phyloP scores from a whole-genome alignment of 176 grass and related monocot species.

The Oryza nivara region DNA sequence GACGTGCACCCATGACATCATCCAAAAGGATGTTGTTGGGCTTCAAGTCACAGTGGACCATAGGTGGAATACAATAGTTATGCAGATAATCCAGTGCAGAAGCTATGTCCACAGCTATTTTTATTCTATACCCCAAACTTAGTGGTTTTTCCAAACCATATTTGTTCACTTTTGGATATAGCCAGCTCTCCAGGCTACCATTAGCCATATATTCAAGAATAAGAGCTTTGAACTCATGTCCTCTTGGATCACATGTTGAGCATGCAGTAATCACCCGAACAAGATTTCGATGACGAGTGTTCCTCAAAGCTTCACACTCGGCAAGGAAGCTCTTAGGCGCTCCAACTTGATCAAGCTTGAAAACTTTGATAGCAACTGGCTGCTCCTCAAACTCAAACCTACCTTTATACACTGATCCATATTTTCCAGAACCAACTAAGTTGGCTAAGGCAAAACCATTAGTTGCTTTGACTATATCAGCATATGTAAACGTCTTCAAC shows the following conservation, averaged over 20 bases:
- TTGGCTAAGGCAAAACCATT: slow-evolving; percentile 28
- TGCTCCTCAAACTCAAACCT: background rate
- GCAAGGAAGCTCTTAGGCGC: slow-evolving; percentile 25
- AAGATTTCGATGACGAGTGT: slow-evolving; percentile 49
- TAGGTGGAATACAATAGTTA: slow-evolving; percentile 7
- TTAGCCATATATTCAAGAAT: slow-evolving; percentile 46
- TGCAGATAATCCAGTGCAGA: slow-evolving; percentile 49
- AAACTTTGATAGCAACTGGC: slow-evolving; percentile 37
- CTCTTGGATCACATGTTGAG: slow-evolving; percentile 19
- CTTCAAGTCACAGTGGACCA: slow-evolving; percentile 55
- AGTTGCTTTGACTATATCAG: slow-evolving; percentile 34
- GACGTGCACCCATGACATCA: slow-evolving; percentile 30
- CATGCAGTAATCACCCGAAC: slow-evolving; percentile 40
- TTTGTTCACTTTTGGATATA: slow-evolving; percentile 33
- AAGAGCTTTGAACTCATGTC: slow-evolving; percentile 55
- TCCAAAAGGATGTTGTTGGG: slow-evolving; percentile 46
- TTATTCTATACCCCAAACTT: slow-evolving; percentile 34
- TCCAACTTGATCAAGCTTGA: slow-evolving; percentile 26
- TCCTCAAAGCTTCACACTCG: slow-evolving; percentile 50
- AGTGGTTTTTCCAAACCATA: background rate
- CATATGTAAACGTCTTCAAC: slow-evolving; percentile 29
- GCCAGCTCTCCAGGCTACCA: slow-evolving; percentile 53
- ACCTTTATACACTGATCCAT: slow-evolving; percentile 50
- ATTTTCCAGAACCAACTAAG: slow-evolving; percentile 35
- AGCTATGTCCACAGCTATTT: slow-evolving; percentile 44